Evolutionary conservation across 495 filamentous ascomycete genomes (phyloP).

Genomic region (Tuber microsphaerosporum): DNA sequence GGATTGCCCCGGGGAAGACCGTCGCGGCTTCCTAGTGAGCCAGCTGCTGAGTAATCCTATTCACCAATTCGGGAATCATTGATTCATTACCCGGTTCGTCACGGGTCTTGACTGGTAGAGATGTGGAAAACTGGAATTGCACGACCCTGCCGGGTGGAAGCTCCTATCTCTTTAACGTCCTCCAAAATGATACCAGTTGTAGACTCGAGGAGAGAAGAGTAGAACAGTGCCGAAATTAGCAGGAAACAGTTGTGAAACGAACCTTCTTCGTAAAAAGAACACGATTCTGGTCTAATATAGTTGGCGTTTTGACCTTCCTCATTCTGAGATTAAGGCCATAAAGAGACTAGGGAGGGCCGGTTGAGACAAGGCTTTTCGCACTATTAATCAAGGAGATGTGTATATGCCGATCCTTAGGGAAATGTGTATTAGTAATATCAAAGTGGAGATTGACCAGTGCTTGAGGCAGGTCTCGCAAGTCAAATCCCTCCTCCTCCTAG

Average conservation of each 20-base stretch:
- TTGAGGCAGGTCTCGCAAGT: not conserved
- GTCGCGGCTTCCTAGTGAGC: slow-evolving; percentile 95
- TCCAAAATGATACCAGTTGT: slow-evolving; percentile 73
- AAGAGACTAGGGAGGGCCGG: slow-evolving; percentile 57
- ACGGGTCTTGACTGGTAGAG: slow-evolving; percentile 72
- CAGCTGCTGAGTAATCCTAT: slow-evolving; percentile 85
- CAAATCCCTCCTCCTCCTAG: slow-evolving; percentile 9
- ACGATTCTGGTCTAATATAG: slow-evolving; percentile 89
- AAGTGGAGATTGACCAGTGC: too few species aligned
- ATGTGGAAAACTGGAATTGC: slow-evolving; percentile 82
- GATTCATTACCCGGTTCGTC: slow-evolving; percentile 49
- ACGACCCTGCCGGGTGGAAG: slow-evolving; percentile 56
- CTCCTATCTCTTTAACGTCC: slow-evolving; percentile 73
- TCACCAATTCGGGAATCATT: slow-evolving; percentile 75
- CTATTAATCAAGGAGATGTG: too few species aligned
- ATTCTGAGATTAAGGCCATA: slow-evolving; percentile 91
- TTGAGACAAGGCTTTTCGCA: too few species aligned
- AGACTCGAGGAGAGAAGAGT: slow-evolving; percentile 81
- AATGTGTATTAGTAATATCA: too few species aligned
- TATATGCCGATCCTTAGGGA: too few species aligned
- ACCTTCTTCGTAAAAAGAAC: slow-evolving; percentile 89
- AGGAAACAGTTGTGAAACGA: too few species aligned
- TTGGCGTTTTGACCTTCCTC: slow-evolving; percentile 92
- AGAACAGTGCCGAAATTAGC: too few species aligned
- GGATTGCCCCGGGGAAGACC: slow-evolving; percentile 76